phyloP scores from a whole-genome alignment of 1,139 yeast species.

The Nadsonia commutata region DNA sequence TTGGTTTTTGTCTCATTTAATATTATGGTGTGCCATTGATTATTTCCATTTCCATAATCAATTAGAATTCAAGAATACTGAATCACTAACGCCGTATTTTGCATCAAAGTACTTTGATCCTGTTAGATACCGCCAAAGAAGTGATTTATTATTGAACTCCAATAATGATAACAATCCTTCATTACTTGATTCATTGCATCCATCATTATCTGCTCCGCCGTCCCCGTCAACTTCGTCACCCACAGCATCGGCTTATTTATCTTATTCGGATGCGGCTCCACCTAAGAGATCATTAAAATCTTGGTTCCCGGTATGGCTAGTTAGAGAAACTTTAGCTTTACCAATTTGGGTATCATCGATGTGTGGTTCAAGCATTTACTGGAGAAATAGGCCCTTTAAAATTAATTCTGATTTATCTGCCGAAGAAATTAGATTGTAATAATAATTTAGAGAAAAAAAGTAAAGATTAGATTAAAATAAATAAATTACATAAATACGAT shows the following conservation, averaged over 20 bases:
- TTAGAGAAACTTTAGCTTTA: constrained; percentile 60
- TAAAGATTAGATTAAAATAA: too few species aligned
- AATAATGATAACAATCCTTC: not conserved
- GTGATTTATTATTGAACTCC: not conserved
- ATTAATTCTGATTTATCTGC: constrained; percentile 68
- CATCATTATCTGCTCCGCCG: too few species aligned
- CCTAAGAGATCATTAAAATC: constrained; percentile 12
- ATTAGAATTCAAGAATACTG: constrained; percentile 23
- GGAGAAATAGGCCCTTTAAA: constrained; percentile 70
- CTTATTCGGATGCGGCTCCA: too few species aligned
- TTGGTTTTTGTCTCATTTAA: constrained; percentile 37
- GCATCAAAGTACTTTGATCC: constrained; percentile 17
- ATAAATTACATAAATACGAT: too few species aligned
- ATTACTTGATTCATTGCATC: too few species aligned
- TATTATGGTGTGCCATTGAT: constrained; percentile 51
- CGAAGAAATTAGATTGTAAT: too few species aligned
- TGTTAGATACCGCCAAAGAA: constrained; percentile 6
- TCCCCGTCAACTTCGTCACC: too few species aligned
- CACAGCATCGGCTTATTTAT: too few species aligned
- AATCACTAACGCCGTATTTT: constrained; percentile 18
- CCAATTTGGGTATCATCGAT: constrained; percentile 79
- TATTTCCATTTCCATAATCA: constrained; percentile 41
- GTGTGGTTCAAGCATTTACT: constrained; percentile 60
- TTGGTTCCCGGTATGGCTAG: constrained; percentile 44
- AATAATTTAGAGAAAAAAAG: too few species aligned